Evolutionary conservation across 805 yeast species (phyloP), one percentile per base, ranked within the genome.

Genomic region (Kockiozyma suomiensis): DNA sequence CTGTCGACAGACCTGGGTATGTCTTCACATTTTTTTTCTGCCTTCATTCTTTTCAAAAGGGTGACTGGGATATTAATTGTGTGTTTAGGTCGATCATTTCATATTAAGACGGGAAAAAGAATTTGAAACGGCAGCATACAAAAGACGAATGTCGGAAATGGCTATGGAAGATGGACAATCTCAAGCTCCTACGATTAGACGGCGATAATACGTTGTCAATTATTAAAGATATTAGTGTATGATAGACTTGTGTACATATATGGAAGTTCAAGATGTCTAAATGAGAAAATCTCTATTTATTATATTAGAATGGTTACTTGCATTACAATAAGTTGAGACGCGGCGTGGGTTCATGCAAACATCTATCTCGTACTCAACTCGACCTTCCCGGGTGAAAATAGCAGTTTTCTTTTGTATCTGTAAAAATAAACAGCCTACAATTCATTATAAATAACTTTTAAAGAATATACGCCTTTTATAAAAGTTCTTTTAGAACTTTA

Each of bases 401-500:
- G n/a, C n/a, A n/a, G n/a, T n/a, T n/a, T n/a, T n/a, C n/a, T n/a
- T n/a, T n/a, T n/a, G n/a, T n/a, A n/a, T n/a, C n/a, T n/a, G n/a
- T n/a, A n/a, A n/a, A n/a, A n/a, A n/a, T n/a, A n/a, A n/a, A n/a
- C n/a, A n/a, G n/a, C n/a, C n/a, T n/a, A n/a, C n/a, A n/a, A n/a
- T n/a, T n/a, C n/a, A n/a, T n/a, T n/a, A n/a, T n/a, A n/a, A n/a
- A n/a, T n/a, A n/a, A n/a, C n/a, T n/a, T n/a, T n/a, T n/a, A n/a
- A n/a, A n/a, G n/a, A n/a, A n/a, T 32, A 6, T 17, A 43, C 1
- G 6, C 13, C 17, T 32, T 33, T 43, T 7, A 40, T 51, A 46
- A 58, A 26, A 58, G 41, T 45, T 37, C 47, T 40, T 65, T 59
- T 13, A 67, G 48, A 4, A 55, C 69, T 38, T 46, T 81, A 46